Evolutionary conservation across 495 filamentous ascomycete species (phyloP).

Genomic region (Neurospora pannonica): DNA sequence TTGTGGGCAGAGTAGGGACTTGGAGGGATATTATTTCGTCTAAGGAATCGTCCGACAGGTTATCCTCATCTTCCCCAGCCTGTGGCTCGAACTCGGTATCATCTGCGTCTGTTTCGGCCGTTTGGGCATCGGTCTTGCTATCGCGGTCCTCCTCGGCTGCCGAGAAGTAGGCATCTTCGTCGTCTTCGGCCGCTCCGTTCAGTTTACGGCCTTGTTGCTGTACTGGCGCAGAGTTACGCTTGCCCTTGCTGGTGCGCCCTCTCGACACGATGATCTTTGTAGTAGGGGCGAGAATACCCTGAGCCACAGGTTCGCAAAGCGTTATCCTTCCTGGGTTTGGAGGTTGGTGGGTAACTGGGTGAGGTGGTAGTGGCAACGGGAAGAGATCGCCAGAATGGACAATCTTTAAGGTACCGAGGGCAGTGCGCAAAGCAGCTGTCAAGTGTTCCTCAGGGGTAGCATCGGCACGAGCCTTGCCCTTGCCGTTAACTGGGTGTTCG

Average conservation of each 20-base stretch:
- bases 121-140: constrained; percentile 30
- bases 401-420: constrained; percentile 58
- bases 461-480: constrained; percentile 17
- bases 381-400: constrained; percentile 79
- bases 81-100: constrained; percentile 47
- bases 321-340: constrained; percentile 74
- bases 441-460: constrained; percentile 54
- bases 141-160: constrained; percentile 62
- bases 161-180: constrained; percentile 76
- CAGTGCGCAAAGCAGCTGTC: constrained; percentile 67
- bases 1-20: constrained; percentile 63
- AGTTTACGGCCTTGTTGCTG: constrained; percentile 30
- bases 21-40: constrained; percentile 78
- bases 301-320: constrained; percentile 67
- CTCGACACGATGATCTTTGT: constrained; percentile 61
- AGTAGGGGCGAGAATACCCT: constrained; percentile 64
- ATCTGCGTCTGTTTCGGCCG: constrained; percentile 32
- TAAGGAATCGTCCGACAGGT: constrained; percentile 65
- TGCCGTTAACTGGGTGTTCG: constrained; percentile 29
- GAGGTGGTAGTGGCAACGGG: constrained; percentile 71
- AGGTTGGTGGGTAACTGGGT: constrained; percentile 79
- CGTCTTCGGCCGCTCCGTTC: constrained; percentile 56
- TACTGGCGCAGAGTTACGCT: constrained; percentile 23
- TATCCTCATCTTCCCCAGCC: constrained; percentile 49
- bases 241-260: constrained; percentile 40